These are phyloP conservation scores for Pharnaceum exiguum DNA, from an alignment of 148 eudicot genomes.

Conservation along the genomic window DNA sequence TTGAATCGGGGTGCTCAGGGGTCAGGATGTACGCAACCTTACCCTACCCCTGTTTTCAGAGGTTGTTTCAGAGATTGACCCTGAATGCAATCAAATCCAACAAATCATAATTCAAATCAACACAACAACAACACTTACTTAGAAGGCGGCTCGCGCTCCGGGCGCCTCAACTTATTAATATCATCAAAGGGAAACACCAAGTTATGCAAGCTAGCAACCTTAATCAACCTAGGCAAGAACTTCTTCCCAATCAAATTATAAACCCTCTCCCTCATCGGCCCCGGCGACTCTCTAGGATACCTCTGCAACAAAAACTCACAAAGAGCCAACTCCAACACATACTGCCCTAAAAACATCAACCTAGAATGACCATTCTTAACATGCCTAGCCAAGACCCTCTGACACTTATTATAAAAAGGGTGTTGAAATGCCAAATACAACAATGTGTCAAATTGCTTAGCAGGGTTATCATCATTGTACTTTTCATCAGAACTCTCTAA, in stretches of 20 bases:
- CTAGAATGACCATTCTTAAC: conserved; percentile 85
- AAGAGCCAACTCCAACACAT: conserved; percentile 72
- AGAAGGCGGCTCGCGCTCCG: conserved; percentile 80
- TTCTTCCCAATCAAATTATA: conserved; percentile 76
- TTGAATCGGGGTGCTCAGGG: too few relatives aligned
- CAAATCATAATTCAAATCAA: conserved; percentile 2
- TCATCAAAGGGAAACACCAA: conserved; percentile 86
- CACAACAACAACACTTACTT: conserved; percentile 51
- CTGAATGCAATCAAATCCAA: background rate
- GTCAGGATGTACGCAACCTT: too few relatives aligned
- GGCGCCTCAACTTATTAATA: conserved; percentile 60
- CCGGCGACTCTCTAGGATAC: conserved; percentile 81
- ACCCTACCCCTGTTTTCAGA: too few relatives aligned
- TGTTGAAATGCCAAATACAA: conserved; percentile 91
- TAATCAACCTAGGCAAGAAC: conserved; percentile 67
- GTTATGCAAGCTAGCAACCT: conserved; percentile 87
- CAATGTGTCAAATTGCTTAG: conserved; percentile 84
- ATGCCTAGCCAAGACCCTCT: conserved; percentile 72
- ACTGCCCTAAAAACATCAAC: conserved; percentile 79
- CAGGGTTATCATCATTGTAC: conserved; percentile 81
- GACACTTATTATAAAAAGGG: conserved; percentile 61
- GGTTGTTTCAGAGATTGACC: too few relatives aligned
- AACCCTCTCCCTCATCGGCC: conserved; percentile 87
- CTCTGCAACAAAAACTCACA: conserved; percentile 93
- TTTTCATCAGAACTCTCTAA: conserved; percentile 62